These are phyloP conservation scores for Lactifluus pinguis DNA, from an alignment of 768 basidiomycete genomes.

Conservation along the genomic window DNA sequence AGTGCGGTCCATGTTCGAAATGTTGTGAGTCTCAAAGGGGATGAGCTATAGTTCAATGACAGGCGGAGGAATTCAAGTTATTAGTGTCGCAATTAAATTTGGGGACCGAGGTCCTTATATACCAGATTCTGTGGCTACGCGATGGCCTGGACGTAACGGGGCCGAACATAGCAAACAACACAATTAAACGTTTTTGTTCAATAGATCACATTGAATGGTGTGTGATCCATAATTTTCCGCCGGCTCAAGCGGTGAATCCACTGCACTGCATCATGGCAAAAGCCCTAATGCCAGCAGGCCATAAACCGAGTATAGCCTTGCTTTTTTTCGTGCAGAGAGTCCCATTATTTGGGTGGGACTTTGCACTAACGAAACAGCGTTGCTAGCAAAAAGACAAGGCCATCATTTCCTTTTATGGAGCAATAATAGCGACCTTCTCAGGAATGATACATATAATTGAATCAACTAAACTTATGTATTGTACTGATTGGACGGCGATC, in stretches of 20 bases:
- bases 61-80: background rate
- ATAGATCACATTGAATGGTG: background rate
- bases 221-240: background rate
- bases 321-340: background rate
- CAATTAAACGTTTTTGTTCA: background rate
- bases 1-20: constrained; percentile 1
- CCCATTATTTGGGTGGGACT: background rate
- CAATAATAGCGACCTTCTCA: background rate
- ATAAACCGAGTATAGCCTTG: too few species aligned
- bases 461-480: too few species aligned
- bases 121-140: background rate
- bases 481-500: too few species aligned
- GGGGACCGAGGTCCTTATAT: constrained; percentile 3
- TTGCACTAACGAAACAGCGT: too few species aligned
- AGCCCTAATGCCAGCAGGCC: background rate
- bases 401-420: background rate
- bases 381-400: background rate
- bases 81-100: background rate
- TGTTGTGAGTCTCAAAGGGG: background rate
- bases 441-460: too few species aligned
- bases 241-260: background rate
- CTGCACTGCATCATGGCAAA: background rate
- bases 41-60: background rate
- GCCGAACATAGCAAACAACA: background rate
- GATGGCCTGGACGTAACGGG: background rate